Evolutionary conservation across 176 grass and related monocot species (phyloP).

Genomic region (Elaeis guineensis): DNA sequence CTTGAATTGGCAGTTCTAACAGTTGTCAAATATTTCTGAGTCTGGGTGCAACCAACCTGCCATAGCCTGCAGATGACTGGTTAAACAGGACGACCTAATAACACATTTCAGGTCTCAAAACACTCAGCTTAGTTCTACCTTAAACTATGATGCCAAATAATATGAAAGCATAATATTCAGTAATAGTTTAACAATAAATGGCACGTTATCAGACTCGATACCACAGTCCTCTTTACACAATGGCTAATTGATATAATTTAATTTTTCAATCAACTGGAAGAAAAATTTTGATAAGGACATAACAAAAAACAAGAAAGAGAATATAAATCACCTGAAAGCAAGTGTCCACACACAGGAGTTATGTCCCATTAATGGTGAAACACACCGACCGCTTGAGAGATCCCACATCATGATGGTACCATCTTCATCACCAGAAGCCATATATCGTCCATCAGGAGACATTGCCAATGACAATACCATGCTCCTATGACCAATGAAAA

Average conservation of each 20-base stretch:
- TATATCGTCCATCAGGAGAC: constrained; percentile 87
- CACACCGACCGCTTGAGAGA: constrained; percentile 60
- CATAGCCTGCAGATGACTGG: no score
- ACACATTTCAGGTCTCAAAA: no score
- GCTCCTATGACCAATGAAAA: constrained; percentile 96
- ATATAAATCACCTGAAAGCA: constrained; percentile 60
- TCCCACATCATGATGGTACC: constrained; percentile 97
- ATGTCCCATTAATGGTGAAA: constrained; percentile 81
- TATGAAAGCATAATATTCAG: no score
- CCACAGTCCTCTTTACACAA: no score
- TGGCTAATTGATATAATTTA: background rate
- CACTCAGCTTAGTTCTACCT: no score
- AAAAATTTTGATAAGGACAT: background rate
- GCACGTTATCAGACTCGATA: no score
- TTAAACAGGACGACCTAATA: no score
- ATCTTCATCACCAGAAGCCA: constrained; percentile 95
- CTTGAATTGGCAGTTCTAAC: no score
- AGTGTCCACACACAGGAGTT: constrained; percentile 88
- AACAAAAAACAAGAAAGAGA: background rate
- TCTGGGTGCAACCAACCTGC: no score
- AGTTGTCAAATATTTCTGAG: no score
- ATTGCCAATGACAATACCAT: constrained; percentile 91
- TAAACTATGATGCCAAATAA: no score
- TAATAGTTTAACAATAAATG: no score
- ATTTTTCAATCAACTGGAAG: background rate